Evolutionary conservation across 495 filamentous ascomycete genomes (phyloP), one percentile per base, ranked within the genome.

Genomic region (Hyaloscypha bicolor): DNA sequence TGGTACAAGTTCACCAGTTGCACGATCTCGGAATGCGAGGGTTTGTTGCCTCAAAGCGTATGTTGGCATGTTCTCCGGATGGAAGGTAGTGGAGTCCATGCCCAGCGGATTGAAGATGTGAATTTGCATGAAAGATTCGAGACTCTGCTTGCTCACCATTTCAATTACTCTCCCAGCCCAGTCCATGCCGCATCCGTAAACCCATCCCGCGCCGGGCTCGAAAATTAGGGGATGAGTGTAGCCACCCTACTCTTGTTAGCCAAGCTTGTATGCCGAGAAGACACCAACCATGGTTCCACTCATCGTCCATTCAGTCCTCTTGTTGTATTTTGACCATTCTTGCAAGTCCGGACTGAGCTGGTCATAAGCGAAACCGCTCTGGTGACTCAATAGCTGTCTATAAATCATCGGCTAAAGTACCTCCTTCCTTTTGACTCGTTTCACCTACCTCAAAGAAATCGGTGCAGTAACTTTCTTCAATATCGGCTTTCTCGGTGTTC

Each of bases 171-270:
- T 29, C 4, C 82, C 80, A 0, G 81, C 81, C 81, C 81, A 85
- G 67, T 86, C 82, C 0, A 83, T 67, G 8, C 79, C 75, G 0
- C 71, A 45, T 0, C 81, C 77, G 65, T 85, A 86, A 63, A 73
- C 69, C 83, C 82, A 86, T 11, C 76, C 69, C 2, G 67, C 66
- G 6, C 83, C 83, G 4, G 83, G 82, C 37, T 86, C 78, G 64
- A 78, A 83, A 29, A 69, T 53, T 5, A 84, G 75, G 9, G 83
- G 82, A 31, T 75, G 70, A 11, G 58, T 61, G 60, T 76, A 61
- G 8, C 52, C 63, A 25, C 25, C 25, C 25, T 25, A 25, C 25
- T 25, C 25, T 25, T 25, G 25, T 25, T 25, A 25, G 25, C 25
- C 25, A 25, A 25, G 25, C 25, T 25, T 25, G 25, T 25, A 25